Evolutionary conservation across 306 rosid species (phyloP), one percentile per base, ranked within the genome.

Genomic region (Vicia faba): DNA sequence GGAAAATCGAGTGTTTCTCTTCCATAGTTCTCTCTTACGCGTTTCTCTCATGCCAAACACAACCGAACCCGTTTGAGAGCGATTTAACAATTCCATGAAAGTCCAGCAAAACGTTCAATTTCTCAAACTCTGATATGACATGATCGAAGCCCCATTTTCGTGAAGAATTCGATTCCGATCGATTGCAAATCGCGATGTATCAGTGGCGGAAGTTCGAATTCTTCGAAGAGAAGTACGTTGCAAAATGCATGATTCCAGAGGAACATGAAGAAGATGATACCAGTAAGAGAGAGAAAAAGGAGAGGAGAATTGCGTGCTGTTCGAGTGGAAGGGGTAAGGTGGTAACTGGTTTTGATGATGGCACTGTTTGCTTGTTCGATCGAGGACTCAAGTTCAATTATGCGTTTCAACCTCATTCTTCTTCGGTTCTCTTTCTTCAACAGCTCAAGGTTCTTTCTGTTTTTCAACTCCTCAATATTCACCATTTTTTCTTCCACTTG

Each of bases 121-220:
- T 10, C 5, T 11, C 4, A 11, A 41, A 41, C 7, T 41, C 12
- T 3, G 14, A 11, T 13, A 43, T 43, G 8, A 43, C 2, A 44
- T 44, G 19, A n/a, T n/a, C 50, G 50, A 44, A 5, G 5, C 19
- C 18, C 49, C 16, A 43, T 13, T 43, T 43, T 43, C 5, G 49
- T 43, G 18, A 13, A 43, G 12, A 39, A 68, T 60, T 41, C 33
- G 67, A 45, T 33, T 44, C 62, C 53, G 19, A 68, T 74, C 61
- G 56, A 85, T 44, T 20, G 23, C 8, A 29, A 45, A 85, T 57
- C 20, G 35, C 4, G 49, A 74, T 93, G 99, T 93, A 93, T 75
- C 99, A 93, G 82, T 90, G 96, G 99, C 70, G 99, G 78, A 93
- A 93, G 84, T 93, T 93, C 84, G 97, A 90, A 73, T 93, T 93